A percentile compares a stretch with the other conserved stretches of the same genome.
Evolutionary conservation across 345 rosid genomes (phyloP).

Genomic region (Eutrema heterophyllum): DNA sequence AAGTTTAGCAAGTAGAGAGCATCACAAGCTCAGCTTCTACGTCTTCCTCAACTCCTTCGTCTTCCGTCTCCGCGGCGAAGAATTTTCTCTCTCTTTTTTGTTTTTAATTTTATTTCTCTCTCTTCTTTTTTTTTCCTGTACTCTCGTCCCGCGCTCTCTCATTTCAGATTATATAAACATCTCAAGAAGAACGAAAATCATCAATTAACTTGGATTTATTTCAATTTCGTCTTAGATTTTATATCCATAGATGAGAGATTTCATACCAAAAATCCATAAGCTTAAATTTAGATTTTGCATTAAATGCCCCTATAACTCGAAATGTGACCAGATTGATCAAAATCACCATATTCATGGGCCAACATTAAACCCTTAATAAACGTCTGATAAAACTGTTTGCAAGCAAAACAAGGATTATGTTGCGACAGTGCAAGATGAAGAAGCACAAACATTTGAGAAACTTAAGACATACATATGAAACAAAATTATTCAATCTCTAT

Average conservation of each 20-base stretch:
- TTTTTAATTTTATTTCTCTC: not conserved
- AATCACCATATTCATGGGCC: not conserved
- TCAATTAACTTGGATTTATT: not conserved
- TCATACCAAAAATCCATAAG: not conserved
- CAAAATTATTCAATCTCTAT: constrained; percentile 11
- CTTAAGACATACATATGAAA: constrained; percentile 2
- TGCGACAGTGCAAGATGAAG: not conserved
- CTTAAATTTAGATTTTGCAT: constrained; percentile 1
- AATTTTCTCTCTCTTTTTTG: not conserved
- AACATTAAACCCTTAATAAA: not conserved
- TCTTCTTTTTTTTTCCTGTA: not conserved
- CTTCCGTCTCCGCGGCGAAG: constrained; percentile 14
- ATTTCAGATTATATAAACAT: constrained; percentile 22
- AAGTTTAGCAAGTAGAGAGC: constrained; percentile 19
- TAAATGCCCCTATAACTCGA: not conserved
- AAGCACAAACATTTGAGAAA: not conserved
- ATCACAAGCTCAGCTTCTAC: constrained; percentile 15
- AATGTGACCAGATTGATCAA: not conserved
- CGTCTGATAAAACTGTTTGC: not conserved
- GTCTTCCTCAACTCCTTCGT: constrained; percentile 24
- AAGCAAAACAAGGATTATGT: not conserved
- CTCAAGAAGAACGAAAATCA: not conserved
- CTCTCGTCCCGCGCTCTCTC: constrained; percentile 37
- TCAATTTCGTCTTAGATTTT: not conserved
- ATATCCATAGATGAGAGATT: not conserved